A percentile compares a stretch with the other conserved stretches of the same genome.
Conservation (phyloP, 2,329 filamentous ascomycete species). For the Alternaria burnsii region DNA sequence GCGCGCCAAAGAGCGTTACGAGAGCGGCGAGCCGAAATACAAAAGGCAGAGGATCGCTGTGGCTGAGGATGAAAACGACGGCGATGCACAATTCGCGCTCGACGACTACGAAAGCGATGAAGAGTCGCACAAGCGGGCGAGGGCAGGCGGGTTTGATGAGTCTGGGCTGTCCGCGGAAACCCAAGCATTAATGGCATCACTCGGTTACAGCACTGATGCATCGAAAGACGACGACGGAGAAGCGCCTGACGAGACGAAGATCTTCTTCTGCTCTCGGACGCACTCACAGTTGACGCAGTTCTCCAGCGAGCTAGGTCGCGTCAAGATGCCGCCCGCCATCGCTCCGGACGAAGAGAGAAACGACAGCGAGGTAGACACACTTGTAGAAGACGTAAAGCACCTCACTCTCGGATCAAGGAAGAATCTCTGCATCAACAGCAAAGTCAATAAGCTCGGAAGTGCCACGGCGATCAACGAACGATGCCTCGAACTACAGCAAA, state of each 20-base stretch:
- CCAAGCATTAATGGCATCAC: constrained; percentile 73
- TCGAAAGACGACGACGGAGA: constrained; percentile 58
- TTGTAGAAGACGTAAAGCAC: constrained; percentile 75
- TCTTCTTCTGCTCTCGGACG: constrained; percentile 91
- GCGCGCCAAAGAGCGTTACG: constrained; percentile 63
- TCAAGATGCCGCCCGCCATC: constrained; percentile 78
- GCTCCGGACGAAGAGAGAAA: constrained; percentile 30
- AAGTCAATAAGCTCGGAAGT: constrained; percentile 73
- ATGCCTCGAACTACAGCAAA: constrained; percentile 88
- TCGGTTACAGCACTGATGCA: constrained; percentile 48
- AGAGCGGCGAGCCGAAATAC: constrained; percentile 57
- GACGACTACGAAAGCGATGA: constrained; percentile 76
- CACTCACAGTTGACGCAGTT: constrained; percentile 94
- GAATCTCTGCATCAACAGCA: constrained; percentile 87
- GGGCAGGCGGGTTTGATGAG: constrained; percentile 34
- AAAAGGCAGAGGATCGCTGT: constrained; percentile 53
- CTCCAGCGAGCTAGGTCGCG: constrained; percentile 79
- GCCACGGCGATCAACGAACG: constrained; percentile 90
- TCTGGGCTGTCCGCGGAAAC: constrained; percentile 76
- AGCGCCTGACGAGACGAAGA: constrained; percentile 74
- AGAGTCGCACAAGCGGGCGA: constrained; percentile 51
- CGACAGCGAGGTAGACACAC: constrained; percentile 26
- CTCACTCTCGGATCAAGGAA: constrained; percentile 86
- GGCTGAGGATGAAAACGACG: constrained; percentile 22
- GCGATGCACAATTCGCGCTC: constrained; percentile 77